Base-by-base conservation (phyloP, 73 alveolate species). In the Paramecium tetraurelia region DNA sequence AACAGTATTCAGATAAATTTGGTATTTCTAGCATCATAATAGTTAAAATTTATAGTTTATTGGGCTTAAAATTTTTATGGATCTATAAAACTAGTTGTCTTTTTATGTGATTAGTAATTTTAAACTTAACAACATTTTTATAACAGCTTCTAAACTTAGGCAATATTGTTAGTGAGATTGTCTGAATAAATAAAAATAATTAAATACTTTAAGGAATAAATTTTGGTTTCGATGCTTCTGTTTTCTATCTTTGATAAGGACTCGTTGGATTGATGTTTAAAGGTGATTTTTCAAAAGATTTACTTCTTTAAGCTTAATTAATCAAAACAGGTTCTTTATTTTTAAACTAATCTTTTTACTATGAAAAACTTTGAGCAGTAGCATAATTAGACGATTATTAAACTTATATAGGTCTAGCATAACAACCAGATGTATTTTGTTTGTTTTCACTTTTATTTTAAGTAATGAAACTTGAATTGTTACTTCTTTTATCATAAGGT, bases 241-340 rank as follows among this genome's bases (percentile, higher is more conserved):
- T 80, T 46, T 80, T 80, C 31, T 43, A 80, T 46, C 90, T 80
- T 46, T 48, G 18, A 44, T 31, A 80, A 18, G 90, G 90, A 48
- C 76, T 41, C 2, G 76, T 80, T 22, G 90, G 90, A 80, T 12
- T 41, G 1, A 43, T 12, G 2, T 18, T 27, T 0, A 80, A 6
- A 24, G 90, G 90, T 44, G 90, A 80, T 48, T 80, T 80, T 80
- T 80, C 90, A 43, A 80, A 80, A n/a, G 90, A 80, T 44, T 80
- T 80, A 48, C 90, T 80, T 48, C 90, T 40, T 18, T 38, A 31
- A 3, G 90, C 90, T 80, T 80, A 44, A 72, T 36, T 72, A 24
- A 24, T 44, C 57, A 44, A n/a, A 5, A 75, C 16, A 36, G 29
- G 68, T 11, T 35, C 59, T 80, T 80, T 31, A 10, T 8, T 6